phyloP scores from a whole-genome alignment of 1,284 basidiomycete species.

The Exobasidium cylindrosporum region DNA sequence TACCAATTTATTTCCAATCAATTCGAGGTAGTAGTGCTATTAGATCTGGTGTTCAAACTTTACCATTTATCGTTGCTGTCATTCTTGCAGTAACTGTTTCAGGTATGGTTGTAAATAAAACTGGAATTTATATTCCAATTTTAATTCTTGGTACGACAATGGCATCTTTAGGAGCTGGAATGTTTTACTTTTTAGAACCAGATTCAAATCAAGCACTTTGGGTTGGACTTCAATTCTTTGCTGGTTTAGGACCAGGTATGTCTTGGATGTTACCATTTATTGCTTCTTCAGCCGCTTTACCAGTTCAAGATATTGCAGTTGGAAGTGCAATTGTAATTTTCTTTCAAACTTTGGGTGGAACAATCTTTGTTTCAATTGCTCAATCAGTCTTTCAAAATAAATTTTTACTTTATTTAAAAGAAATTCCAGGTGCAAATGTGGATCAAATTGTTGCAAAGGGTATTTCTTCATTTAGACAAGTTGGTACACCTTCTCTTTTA shows the following conservation, averaged over 20 bases:
- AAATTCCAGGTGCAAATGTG: constrained; percentile 21
- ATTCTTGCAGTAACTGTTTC: constrained; percentile 38
- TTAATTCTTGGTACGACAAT: constrained; percentile 26
- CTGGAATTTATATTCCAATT: constrained; percentile 37
- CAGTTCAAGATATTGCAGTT: constrained; percentile 26
- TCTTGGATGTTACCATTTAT: constrained; percentile 35
- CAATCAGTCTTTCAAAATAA: constrained; percentile 37
- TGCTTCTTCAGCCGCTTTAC: constrained; percentile 25
- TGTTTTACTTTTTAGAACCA: constrained; percentile 24
- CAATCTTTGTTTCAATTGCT: constrained; percentile 27
- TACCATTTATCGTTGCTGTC: constrained; percentile 44
- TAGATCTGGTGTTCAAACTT: constrained; percentile 44
- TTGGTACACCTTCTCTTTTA: constrained; percentile 20
- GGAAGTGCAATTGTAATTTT: constrained; percentile 34
- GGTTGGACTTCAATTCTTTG: constrained; percentile 31
- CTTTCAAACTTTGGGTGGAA: constrained; percentile 32
- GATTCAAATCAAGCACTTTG: constrained; percentile 22
- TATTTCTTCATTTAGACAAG: constrained; percentile 25
- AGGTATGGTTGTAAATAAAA: constrained; percentile 33
- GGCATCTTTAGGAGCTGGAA: constrained; percentile 23
- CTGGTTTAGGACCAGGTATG: constrained; percentile 27
- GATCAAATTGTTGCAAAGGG: constrained; percentile 25
- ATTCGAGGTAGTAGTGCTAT: constrained; percentile 37
- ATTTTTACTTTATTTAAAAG: constrained; percentile 21
- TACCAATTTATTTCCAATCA: constrained; percentile 41